These are phyloP conservation scores for Sporothrix curviconia DNA, from an alignment of 2,329 filamentous ascomycete species.

Conservation along the genomic window DNA sequence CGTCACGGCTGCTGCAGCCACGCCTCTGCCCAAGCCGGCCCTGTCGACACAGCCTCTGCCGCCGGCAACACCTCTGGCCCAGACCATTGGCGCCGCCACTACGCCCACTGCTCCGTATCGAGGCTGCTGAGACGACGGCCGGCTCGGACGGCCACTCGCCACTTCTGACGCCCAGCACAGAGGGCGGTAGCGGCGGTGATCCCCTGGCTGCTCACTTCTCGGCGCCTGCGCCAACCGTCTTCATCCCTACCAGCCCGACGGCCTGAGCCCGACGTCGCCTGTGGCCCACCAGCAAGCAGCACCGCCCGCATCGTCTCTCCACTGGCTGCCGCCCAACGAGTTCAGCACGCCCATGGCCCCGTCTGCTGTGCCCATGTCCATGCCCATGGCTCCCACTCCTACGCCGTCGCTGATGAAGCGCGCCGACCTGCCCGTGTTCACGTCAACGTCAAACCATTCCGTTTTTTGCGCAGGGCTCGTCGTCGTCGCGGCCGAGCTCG, in stretches of 20 bases:
- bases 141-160: constrained; percentile 21
- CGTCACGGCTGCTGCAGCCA: neutral
- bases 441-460: constrained; percentile 41
- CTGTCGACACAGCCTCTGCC: neutral
- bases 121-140: neutral
- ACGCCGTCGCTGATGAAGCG: constrained; percentile 34
- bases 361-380: neutral
- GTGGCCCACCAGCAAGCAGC: constrained; percentile 21
- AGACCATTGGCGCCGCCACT: neutral
- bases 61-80: constrained; percentile 7
- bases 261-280: constrained; percentile 28
- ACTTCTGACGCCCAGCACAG: constrained; percentile 11
- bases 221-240: constrained; percentile 32
- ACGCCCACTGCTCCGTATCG: neutral
- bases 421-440: constrained; percentile 33
- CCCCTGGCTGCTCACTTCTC: neutral
- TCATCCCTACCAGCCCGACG: constrained; percentile 52
- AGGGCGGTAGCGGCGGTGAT: constrained; percentile 2
- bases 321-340: constrained; percentile 47
- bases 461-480: constrained; percentile 31
- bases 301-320: constrained; percentile 28
- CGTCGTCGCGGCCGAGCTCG: constrained; percentile 6
- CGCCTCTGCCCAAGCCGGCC: neutral
- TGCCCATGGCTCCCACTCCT: constrained; percentile 17
- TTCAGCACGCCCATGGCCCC: constrained; percentile 5